Evolutionary conservation across 768 basidiomycete species (phyloP), one percentile per base, ranked within the genome.

Genomic region (Russula emetica): DNA sequence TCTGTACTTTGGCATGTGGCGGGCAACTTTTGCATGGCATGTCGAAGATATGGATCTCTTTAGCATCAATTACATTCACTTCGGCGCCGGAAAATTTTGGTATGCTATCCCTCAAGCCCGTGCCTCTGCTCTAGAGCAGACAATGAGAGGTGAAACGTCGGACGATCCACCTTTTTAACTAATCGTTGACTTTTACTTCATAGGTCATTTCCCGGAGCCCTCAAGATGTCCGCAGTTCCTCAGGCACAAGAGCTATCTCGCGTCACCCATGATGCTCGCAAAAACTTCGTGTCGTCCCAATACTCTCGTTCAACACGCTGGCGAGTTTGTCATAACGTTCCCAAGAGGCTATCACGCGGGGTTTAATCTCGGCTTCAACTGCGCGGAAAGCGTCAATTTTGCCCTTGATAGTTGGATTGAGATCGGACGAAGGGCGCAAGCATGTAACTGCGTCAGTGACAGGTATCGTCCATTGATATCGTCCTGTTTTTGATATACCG

Each of bases 31-130:
- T 75, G 92, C 94, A 0, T 99, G 97, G 96, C 97, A 99, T 70
- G 97, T 99, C 54, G 97, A 99, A 75, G 97, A 99, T 74, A 97
- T 98, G 92, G 97, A 99, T 72, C 81, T 99, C 1, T 98, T 96
- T 76, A 95, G 93, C 61, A 98, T 99, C 77, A 99, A 99, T 72
- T 98, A 94, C 73, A 92, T 99, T 60, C 97, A 99, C 74, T 98
- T 98, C 69, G 97, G 97, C 0, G 94, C 95, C 0, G 94, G 95
- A 1, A 98, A 92, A 69, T 89, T 90, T 71, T 99, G 97, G 97
- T 98, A 98, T 74, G 88, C 94, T 2, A 81, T 98, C 20, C 97
- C 97, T 3, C 95, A 97, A 74, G 88, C 81, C 20, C 83, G 92
- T 62, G 86, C 94, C 0, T 76, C 77, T 16, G 85, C 87, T 13